phyloP scores from a whole-genome alignment of 345 rosid species.

The Laguncularia racemosa region DNA sequence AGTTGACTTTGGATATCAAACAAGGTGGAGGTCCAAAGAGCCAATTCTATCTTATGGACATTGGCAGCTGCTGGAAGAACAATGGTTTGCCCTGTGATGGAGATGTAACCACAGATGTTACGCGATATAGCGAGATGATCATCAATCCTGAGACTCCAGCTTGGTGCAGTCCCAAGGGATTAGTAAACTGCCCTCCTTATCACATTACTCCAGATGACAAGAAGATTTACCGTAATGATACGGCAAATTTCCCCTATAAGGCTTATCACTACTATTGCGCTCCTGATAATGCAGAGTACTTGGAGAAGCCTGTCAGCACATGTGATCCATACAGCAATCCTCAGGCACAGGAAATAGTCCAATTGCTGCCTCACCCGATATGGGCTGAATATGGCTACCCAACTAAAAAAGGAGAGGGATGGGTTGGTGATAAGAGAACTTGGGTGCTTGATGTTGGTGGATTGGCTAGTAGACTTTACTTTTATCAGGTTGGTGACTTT shows the following conservation, averaged over 20 bases:
- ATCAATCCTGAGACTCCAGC: slow-evolving; percentile 41
- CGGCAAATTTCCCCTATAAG: slow-evolving; percentile 37
- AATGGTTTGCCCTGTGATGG: slow-evolving; percentile 67
- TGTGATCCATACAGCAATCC: slow-evolving; percentile 79
- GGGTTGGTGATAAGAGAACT: slow-evolving; percentile 55
- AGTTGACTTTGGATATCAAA: slow-evolving; percentile 43
- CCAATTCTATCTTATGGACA: slow-evolving; percentile 74
- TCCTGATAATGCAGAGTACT: slow-evolving; percentile 49
- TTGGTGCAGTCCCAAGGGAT: slow-evolving; percentile 37
- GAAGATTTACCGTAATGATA: slow-evolving; percentile 47
- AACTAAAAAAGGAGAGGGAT: slow-evolving; percentile 53
- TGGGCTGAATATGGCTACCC: slow-evolving; percentile 74
- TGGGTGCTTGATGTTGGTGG: slow-evolving; percentile 73
- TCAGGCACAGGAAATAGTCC: slow-evolving; percentile 61
- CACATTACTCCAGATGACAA: slow-evolving; percentile 41
- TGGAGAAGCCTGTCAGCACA: slow-evolving; percentile 33
- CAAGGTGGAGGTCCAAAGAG: slow-evolving; percentile 70
- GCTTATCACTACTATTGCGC: slow-evolving; percentile 69
- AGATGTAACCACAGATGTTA: slow-evolving; percentile 56
- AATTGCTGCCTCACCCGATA: slow-evolving; percentile 60
- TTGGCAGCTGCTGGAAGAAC: slow-evolving; percentile 82
- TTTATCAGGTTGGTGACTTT: slow-evolving; percentile 47
- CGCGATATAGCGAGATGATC: slow-evolving; percentile 69
- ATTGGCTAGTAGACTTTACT: slow-evolving; percentile 52
- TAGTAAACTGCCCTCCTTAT: slow-evolving; percentile 52